Base-by-base conservation (phyloP, 352 stramenopile genomes). In the Phytophthora brassicae region DNA sequence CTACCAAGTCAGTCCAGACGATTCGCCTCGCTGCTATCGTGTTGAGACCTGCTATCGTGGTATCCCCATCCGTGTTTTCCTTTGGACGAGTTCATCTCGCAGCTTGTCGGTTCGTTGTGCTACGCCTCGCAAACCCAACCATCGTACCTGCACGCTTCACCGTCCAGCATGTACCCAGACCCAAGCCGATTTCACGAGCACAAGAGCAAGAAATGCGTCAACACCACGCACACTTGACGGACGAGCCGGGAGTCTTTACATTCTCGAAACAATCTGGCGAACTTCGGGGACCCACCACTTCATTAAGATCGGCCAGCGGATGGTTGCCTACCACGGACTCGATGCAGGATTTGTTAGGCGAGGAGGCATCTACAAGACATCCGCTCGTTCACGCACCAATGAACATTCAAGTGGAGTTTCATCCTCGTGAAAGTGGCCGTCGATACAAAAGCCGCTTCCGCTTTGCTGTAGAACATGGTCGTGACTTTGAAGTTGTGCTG, bases 381-480 rank as follows among this genome's bases (percentile, higher is more conserved):
- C 61, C 60, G 8, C 41, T 86, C 1, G 68, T 94, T 7, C 69
- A 84, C 12, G 56, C 64, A 5, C 70, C 73, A 0, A 33, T 89
- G 8, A 68, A 79, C 20, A 45, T 94, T 31, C 23, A 36, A 23
- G 76, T 92, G 13, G 68, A 60, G 14, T 94, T 94, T 54, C 66
- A 62, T 11, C 75, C 85, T 0, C 49, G 59, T 1, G 56, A 72
- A 36, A 66, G 62, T 16, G 66, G 57, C 3, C 68, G 55, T 17
- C 70, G 60, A 16, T 94, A 89, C 66, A 77, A 77, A 47, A 88
- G 75, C 41, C 75, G 77, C 33, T 94, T 91, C 50, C 83, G 81
- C 11, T 80, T 94, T 26, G 61, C 39, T n/a, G 81, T 94, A 2
- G 68, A 74, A 20, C 48, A 83, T 31, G 85, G 83, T 19, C 56